Evolutionary conservation across 78 protist genomes (phyloP).

Genomic region (Bodo saltans): DNA sequence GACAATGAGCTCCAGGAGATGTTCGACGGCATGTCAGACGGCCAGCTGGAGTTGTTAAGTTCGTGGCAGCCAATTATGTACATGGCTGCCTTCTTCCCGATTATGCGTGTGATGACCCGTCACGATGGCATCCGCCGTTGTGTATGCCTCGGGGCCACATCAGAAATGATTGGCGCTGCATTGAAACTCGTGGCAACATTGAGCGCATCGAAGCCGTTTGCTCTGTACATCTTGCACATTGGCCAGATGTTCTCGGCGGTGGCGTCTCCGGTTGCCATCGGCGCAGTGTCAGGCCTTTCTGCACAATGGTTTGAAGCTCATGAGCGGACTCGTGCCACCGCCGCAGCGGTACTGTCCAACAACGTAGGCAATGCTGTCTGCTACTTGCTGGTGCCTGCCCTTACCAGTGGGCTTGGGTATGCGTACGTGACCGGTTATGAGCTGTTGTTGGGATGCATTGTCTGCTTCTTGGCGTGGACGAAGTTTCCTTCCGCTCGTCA

Average conservation of each 20-base stretch:
- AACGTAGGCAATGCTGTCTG: neutral
- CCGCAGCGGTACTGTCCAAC: neutral
- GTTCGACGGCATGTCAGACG: neutral
- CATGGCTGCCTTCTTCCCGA: neutral
- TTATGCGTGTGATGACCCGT: neutral
- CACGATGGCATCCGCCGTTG: neutral
- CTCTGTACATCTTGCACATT: neutral
- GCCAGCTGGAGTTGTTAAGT: neutral
- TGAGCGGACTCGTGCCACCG: neutral
- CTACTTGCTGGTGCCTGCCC: neutral
- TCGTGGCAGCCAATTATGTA: neutral
- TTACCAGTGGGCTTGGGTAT: neutral
- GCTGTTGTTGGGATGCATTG: neutral
- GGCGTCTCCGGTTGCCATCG: neutral
- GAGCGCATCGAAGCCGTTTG: too few species aligned
- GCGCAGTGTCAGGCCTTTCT: neutral
- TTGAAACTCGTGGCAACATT: neutral
- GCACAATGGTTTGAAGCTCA: neutral
- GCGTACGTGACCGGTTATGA: neutral
- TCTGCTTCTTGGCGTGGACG: neutral
- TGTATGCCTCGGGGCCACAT: neutral
- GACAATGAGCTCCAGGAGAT: neutral
- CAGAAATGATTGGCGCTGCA: neutral
- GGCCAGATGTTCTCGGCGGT: neutral
- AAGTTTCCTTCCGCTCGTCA: neutral